A percentile compares a stretch with the other conserved stretches of the same genome.
These are phyloP conservation scores for Gynochthodes officinalis DNA, from an alignment of 257 asterid species.

Conservation along the genomic window DNA sequence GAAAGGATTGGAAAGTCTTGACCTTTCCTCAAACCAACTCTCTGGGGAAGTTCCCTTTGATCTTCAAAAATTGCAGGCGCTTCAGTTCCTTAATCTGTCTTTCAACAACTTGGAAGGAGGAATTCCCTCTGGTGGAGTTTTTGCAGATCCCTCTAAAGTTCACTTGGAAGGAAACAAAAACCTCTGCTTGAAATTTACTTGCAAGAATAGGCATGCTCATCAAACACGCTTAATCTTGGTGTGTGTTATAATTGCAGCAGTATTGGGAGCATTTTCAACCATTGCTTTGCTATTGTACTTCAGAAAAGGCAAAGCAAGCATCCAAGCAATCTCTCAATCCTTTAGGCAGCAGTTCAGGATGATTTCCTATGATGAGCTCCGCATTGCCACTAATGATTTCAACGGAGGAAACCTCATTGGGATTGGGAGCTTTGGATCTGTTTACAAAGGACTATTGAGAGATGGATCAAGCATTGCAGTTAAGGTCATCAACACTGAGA, in stretches of 20 bases:
- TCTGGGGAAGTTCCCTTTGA: constrained; percentile 30
- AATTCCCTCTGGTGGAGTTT: constrained; percentile 42
- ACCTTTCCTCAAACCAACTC: constrained; percentile 50
- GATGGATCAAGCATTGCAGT: constrained; percentile 41
- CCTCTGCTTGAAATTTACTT: constrained; percentile 30
- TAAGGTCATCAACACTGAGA: constrained; percentile 37
- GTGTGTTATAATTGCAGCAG: constrained; percentile 9
- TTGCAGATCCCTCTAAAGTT: constrained; percentile 35
- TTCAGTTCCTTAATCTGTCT: constrained; percentile 47
- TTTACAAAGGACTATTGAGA: constrained; percentile 41
- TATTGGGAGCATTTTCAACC: constrained; percentile 10
- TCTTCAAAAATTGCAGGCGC: constrained; percentile 31
- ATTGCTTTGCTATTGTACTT: constrained; percentile 27
- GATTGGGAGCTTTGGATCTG: constrained; percentile 48
- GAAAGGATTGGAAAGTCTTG: constrained; percentile 50
- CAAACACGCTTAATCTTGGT: constrained; percentile 13
- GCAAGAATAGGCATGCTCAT: constrained; percentile 6
- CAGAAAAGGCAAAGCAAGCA: constrained; percentile 18
- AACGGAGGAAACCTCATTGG: constrained; percentile 45
- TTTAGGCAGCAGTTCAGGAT: constrained; percentile 26
- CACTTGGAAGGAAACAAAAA: constrained; percentile 42
- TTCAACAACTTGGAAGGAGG: constrained; percentile 49
- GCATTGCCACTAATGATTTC: constrained; percentile 48
- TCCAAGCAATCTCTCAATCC: constrained; percentile 10
- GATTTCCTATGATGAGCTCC: constrained; percentile 48